phyloP scores from a whole-genome alignment of 306 rosid species.

The Mucuna pruriens region DNA sequence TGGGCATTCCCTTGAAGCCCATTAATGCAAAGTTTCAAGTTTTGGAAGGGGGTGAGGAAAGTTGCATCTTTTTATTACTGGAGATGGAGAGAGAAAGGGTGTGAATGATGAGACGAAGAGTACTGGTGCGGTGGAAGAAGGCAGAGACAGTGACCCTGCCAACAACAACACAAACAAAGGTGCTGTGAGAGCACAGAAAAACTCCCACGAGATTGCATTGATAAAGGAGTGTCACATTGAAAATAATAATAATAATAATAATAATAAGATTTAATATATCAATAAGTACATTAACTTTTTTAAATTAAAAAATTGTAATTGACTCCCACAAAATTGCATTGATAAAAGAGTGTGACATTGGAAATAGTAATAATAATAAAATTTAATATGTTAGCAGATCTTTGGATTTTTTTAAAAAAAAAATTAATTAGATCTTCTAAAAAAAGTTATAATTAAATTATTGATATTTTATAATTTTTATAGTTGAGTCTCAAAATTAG shows the following conservation, averaged over 20 bases:
- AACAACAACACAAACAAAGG: constrained; percentile 65
- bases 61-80: constrained; percentile 31
- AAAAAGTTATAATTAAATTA: too few relatives aligned
- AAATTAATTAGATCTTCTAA: too few relatives aligned
- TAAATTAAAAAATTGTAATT: too few relatives aligned
- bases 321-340: too few relatives aligned
- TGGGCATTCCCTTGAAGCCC: constrained; percentile 52
- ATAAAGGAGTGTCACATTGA: constrained; percentile 38
- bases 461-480: too few relatives aligned
- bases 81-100: constrained; percentile 28
- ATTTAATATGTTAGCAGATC: too few relatives aligned
- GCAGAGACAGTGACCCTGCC: constrained; percentile 47
- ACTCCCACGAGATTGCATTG: constrained; percentile 46
- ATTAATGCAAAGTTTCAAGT: constrained; percentile 40
- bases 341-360: too few relatives aligned
- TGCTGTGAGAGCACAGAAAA: constrained; percentile 57
- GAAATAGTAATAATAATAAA: too few relatives aligned
- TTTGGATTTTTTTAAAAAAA: too few relatives aligned
- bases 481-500: too few relatives aligned
- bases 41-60: constrained; percentile 39
- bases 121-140: constrained; percentile 43
- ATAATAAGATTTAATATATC: too few relatives aligned
- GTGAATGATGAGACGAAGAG: constrained; percentile 42
- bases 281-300: too few relatives aligned
- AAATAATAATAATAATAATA: not conserved